These are phyloP conservation scores for Phytophthora tubulina DNA, from an alignment of 352 stramenopile genomes.

Conservation along the genomic window DNA sequence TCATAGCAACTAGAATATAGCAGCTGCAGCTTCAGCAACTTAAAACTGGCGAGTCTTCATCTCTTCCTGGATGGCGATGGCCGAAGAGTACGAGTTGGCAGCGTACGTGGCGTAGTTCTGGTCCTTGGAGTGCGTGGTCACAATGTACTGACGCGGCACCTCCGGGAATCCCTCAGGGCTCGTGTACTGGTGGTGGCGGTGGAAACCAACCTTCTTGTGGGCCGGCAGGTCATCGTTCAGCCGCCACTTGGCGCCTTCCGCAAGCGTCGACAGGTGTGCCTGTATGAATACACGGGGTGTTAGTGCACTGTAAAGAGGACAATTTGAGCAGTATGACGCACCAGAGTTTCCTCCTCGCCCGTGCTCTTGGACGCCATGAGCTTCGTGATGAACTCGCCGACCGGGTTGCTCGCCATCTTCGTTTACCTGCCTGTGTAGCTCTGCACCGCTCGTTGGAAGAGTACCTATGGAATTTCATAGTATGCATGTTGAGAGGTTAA, in stretches of 20 bases:
- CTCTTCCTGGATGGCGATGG: slow-evolving; percentile 82
- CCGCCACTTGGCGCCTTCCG: slow-evolving; percentile 72
- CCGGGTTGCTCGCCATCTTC: slow-evolving; percentile 72
- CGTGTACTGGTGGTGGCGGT: slow-evolving; percentile 69
- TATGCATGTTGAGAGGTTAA: slow-evolving; percentile 17
- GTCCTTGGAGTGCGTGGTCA: slow-evolving; percentile 72
- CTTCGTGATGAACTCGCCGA: slow-evolving; percentile 73
- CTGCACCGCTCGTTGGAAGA: slow-evolving; percentile 32
- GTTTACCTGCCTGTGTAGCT: slow-evolving; percentile 23
- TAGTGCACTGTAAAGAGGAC: neutral
- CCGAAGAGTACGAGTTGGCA: slow-evolving; percentile 89
- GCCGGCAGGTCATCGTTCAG: slow-evolving; percentile 69
- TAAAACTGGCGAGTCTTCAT: slow-evolving; percentile 87
- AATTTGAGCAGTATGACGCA: slow-evolving; percentile 30
- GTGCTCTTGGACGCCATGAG: slow-evolving; percentile 71
- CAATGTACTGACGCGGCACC: slow-evolving; percentile 80
- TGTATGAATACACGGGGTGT: slow-evolving; percentile 20
- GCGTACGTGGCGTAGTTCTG: slow-evolving; percentile 83
- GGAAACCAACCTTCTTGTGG: slow-evolving; percentile 67
- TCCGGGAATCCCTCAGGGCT: slow-evolving; percentile 74
- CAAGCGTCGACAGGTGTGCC: slow-evolving; percentile 59
- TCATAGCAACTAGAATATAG: neutral
- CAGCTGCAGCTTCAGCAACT: slow-evolving; percentile 29
- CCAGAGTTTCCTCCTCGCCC: slow-evolving; percentile 57
- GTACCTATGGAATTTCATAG: slow-evolving; percentile 8